Evolutionary conservation across 108 stramenopile species (phyloP), one percentile per base, ranked within the genome.

Genomic region (Asterionellopsis glacialis): DNA sequence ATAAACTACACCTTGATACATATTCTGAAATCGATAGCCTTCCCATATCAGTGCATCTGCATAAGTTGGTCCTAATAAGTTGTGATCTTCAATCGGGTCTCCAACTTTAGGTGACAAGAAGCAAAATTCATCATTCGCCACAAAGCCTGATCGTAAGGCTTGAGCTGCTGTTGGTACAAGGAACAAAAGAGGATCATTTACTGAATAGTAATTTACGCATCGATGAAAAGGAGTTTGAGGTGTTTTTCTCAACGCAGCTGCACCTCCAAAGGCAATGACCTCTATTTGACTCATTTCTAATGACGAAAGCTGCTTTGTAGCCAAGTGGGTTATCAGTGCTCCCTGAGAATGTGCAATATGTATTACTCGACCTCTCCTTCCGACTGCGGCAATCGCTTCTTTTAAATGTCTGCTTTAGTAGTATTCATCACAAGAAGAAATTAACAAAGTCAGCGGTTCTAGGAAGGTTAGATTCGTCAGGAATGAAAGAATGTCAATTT

Each of bases 291-390:
- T 72, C 69, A 85, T 84, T 82, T 94, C 93, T 23, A 73, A 48
- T 1, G 61, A 51, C 44, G 58, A 74, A 54, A 94, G 68, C 61
- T 81, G 75, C 58, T 80, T 72, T 11, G 78, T 73, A 12, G 93
- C 93, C 39, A 94, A 63, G 41, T 68, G 77, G 16, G 93, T 94
- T 10, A 94, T 81, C 11, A 94, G 72, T 12, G 86, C 88, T 22
- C 93, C 93, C 58, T 94, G 93, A 3, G 86, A 88, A 70, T 94
- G 93, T 10, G 89, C 89, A 59, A 94, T 87, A 65, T 91, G 93
- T 2, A 94, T 70, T 10, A 94, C 87, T 15, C 64, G 69, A 0
- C 90, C 93, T 10, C 61, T 64, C 52, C 78, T 84, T 39, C 85
- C 85, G 1, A 89, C 82, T 43, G 66, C 47, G 1, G 59, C 61